Percentiles rank a stretch among this genome's conserved stretches.
phyloP scores from a whole-genome alignment of 495 filamentous ascomycete species.

The Tuber calosporum region DNA sequence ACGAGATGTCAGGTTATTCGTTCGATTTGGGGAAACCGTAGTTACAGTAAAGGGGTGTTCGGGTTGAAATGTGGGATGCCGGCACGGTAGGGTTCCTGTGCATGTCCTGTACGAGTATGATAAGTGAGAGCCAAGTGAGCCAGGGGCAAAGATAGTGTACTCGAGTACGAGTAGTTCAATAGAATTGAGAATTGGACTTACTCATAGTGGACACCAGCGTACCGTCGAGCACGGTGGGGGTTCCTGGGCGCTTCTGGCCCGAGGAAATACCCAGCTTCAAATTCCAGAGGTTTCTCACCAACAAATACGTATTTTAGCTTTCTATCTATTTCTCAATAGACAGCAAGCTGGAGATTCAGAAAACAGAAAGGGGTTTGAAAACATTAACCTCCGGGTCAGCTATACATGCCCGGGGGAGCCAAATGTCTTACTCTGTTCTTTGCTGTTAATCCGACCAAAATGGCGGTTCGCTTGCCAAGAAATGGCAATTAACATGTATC shows the following conservation, averaged over 20 bases:
- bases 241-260: background rate
- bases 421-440: background rate
- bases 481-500: background rate
- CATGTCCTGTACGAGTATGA: background rate
- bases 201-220: background rate
- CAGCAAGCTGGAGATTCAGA: background rate
- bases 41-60: background rate
- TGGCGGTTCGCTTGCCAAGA: background rate
- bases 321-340: background rate
- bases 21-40: background rate
- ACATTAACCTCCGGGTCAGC: background rate
- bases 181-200: conserved; percentile 4
- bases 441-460: background rate
- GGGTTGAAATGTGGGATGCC: background rate
- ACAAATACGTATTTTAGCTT: background rate
- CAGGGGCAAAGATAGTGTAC: background rate
- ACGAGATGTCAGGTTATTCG: background rate
- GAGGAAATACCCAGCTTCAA: background rate
- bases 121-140: background rate
- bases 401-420: background rate
- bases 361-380: background rate
- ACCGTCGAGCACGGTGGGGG: background rate
- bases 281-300: background rate
- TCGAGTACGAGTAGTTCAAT: no score
- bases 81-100: background rate